Base-by-base conservation (phyloP, 768 basidiomycete genomes). In the Mycena venus region DNA sequence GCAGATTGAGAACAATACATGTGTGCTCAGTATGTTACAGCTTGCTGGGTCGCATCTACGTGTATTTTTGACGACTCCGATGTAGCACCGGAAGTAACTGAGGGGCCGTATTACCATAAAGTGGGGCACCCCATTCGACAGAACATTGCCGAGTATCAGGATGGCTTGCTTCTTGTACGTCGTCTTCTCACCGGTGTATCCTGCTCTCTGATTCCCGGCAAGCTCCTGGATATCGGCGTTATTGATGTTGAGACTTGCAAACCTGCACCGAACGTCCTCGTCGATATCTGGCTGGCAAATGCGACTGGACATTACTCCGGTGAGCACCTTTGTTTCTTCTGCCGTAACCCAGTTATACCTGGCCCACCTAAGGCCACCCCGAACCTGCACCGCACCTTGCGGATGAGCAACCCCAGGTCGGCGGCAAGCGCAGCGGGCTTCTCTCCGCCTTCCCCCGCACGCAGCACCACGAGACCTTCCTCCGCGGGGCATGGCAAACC, bases 201-300 rank as follows among this genome's bases (percentile, higher is more conserved):
- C 67, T 7, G 29, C 53, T 21, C 61, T 38, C 56, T 67, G 47
- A 73, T 32, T 47, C 31, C 32, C 53, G 34, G 29, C 51, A 47
- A 88, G 86, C 82, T 90, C 5, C 82, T 91, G 21, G 89, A 91
- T 68, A 90, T 91, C 27, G 90, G 90, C 12, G 90, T 91, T 0
- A 89, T 91, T 27, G 90, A 91, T 65, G 87, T 91, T 0, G 87
- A 91, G 73, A 90, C 90, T 19, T 91, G 90, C 80, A 80, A 86
- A 70, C 89, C 90, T 6, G 82, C 90, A 0, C 88, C 89, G 0
- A 88, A 91, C 65, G 88, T 89, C 38, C 83, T 91, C n/a, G 89
- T 91, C 4, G 90, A 91, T 71, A 88, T 91, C 51, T 91, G 90
- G 90, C 88, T 89, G 74, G 88, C 89, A 4, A 91, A 91, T 72